These are phyloP conservation scores for Kodamaea kakaduensis DNA, from an alignment of 805 yeast species.

Conservation along the genomic window DNA sequence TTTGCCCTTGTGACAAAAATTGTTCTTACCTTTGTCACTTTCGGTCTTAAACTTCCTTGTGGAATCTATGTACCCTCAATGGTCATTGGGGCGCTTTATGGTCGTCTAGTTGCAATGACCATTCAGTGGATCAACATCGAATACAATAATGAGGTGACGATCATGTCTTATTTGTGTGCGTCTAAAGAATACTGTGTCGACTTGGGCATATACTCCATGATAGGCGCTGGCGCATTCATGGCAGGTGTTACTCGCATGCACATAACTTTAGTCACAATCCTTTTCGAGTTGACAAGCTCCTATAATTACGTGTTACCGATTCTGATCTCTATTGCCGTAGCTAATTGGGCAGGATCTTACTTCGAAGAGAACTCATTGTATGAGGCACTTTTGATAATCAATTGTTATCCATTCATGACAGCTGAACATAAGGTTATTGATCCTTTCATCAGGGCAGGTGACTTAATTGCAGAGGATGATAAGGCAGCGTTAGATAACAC, in stretches of 20 bases:
- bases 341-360: conserved; percentile 53
- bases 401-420: conserved; percentile 53
- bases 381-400: conserved; percentile 43
- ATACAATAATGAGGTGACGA: conserved; percentile 4
- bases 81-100: conserved; percentile 61
- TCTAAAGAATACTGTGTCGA: conserved; percentile 31
- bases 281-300: conserved; percentile 54
- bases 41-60: conserved; percentile 56
- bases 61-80: conserved; percentile 63
- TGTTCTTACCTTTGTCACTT: conserved; percentile 47
- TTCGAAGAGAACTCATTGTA: conserved; percentile 50
- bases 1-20: conserved; percentile 45
- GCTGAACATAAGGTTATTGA: conserved; percentile 34
- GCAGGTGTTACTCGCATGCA: conserved; percentile 57
- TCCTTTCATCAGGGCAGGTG: conserved; percentile 28
- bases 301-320: conserved; percentile 56
- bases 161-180: conserved; percentile 15
- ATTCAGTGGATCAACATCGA: conserved; percentile 35
- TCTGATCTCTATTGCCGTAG: conserved; percentile 51
- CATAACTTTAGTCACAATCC: conserved; percentile 46
- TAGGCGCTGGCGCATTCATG: conserved; percentile 55
- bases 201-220: conserved; percentile 50
- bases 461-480: conserved; percentile 11
- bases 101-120: conserved; percentile 44
- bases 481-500: neutral